These are phyloP conservation scores for Sphaerobolus stellatus DNA, from an alignment of 1,284 basidiomycete species.

Conservation along the genomic window DNA sequence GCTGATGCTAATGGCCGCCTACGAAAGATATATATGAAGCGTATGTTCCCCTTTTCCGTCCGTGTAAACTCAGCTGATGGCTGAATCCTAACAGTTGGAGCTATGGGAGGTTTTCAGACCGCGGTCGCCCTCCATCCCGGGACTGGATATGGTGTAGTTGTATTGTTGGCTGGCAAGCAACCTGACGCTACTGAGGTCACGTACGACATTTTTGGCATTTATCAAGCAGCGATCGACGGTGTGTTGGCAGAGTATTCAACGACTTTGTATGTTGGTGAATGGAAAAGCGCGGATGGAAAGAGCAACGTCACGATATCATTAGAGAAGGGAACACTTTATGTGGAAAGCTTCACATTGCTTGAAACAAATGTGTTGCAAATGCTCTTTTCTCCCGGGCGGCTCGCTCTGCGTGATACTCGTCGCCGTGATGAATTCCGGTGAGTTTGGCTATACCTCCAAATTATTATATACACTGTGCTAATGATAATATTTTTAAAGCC, in stretches of 20 bases:
- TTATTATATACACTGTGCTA: neutral
- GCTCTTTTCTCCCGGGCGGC: conserved; percentile 25
- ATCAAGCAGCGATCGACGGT: conserved; percentile 42
- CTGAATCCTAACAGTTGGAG: conserved; percentile 36
- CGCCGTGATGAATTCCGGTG: conserved; percentile 42
- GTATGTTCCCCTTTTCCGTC: conserved; percentile 17
- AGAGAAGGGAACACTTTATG: conserved; percentile 34
- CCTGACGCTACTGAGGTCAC: conserved; percentile 37
- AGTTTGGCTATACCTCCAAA: too few relatives aligned
- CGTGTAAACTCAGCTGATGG: neutral
- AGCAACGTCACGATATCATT: conserved; percentile 31
- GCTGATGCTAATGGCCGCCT: conserved; percentile 34
- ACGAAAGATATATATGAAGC: conserved; percentile 39
- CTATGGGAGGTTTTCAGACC: conserved; percentile 44
- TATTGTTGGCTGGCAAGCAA: conserved; percentile 44
- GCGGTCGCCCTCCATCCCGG: conserved; percentile 45
- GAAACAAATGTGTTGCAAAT: conserved; percentile 35
- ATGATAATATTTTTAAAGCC: neutral
- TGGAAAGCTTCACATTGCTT: conserved; percentile 33
- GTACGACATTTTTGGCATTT: conserved; percentile 36
- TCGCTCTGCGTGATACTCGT: conserved; percentile 39
- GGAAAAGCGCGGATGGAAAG: conserved; percentile 25
- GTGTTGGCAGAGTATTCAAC: conserved; percentile 31
- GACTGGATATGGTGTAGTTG: conserved; percentile 46
- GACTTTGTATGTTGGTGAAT: conserved; percentile 36